Conservation (phyloP, 345 rosid genomes). For the Geranium rotundifolium region DNA sequence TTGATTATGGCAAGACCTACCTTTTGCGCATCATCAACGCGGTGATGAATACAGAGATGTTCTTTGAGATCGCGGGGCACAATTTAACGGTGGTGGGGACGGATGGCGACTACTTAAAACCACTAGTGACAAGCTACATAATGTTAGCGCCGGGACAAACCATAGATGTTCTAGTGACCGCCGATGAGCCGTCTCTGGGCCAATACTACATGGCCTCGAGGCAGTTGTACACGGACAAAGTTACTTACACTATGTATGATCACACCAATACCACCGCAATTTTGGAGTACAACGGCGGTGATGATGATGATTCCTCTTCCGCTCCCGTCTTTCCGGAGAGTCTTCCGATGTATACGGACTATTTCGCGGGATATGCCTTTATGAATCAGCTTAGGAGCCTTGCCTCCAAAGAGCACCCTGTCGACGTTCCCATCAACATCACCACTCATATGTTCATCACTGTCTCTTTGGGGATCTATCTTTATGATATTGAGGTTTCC, state of each 20-base stretch:
- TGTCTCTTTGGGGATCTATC: conserved; percentile 1
- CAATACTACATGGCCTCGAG: conserved; percentile 12
- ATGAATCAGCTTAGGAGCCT: conserved; percentile 5
- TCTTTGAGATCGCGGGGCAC: no score
- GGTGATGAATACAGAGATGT: no score
- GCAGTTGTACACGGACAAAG: neutral
- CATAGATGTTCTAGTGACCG: conserved; percentile 14
- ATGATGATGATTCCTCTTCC: neutral
- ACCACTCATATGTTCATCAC: no score
- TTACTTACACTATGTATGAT: neutral
- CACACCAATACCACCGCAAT: conserved; percentile 8
- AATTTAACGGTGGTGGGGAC: conserved; percentile 11
- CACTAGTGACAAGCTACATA: conserved; percentile 6
- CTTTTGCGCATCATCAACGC: no score
- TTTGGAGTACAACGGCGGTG: no score
- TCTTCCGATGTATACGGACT: conserved; percentile 4
- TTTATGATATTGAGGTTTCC: neutral
- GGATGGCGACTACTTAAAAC: conserved; percentile 17
- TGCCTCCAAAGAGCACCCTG: conserved; percentile 3
- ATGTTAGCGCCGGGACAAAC: conserved; percentile 18
- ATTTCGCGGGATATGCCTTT: neutral
- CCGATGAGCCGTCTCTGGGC: conserved; percentile 6
- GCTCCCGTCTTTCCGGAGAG: neutral
- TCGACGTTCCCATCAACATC: conserved; percentile 7
- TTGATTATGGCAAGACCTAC: no score